phyloP scores from a whole-genome alignment of 2,329 filamentous ascomycete species.

The Diaporthe sp. region DNA sequence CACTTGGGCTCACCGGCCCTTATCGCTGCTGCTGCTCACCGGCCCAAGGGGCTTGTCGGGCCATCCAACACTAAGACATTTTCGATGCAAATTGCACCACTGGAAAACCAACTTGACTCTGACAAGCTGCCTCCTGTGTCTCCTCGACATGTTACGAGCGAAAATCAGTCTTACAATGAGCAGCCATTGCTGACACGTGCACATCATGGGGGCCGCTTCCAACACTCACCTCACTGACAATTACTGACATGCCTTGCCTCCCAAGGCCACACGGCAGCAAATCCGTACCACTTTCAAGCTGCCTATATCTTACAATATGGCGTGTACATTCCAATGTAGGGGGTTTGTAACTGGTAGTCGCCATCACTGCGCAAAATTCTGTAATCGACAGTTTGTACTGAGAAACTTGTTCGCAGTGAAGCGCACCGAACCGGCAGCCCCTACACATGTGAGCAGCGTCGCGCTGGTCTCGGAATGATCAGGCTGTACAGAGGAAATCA shows the following conservation, averaged over 20 bases:
- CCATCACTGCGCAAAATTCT: not conserved
- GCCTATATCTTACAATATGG: not conserved
- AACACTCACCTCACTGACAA: not conserved
- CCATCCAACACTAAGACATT: not conserved
- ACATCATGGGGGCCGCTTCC: not conserved
- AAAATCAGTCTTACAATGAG: not conserved
- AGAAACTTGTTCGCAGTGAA: not conserved
- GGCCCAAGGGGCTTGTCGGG: not conserved
- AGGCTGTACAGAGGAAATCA: not conserved
- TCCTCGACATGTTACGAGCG: not conserved
- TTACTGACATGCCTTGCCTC: not conserved
- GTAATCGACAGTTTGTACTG: not conserved
- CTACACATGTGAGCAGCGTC: too few relatives aligned
- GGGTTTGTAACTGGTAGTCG: not conserved
- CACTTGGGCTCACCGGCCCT: not conserved
- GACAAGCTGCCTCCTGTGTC: not conserved
- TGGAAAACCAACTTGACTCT: not conserved
- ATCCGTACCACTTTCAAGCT: not conserved
- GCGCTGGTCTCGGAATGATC: not conserved
- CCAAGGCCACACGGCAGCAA: not conserved
- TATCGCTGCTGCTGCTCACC: constrained; percentile 6
- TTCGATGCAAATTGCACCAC: not conserved
- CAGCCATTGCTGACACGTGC: not conserved
- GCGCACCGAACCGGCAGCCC: not conserved
- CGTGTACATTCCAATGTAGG: too few relatives aligned